Conservation (phyloP, 2,329 filamentous ascomycete species). For the Alternaria burnsii region DNA sequence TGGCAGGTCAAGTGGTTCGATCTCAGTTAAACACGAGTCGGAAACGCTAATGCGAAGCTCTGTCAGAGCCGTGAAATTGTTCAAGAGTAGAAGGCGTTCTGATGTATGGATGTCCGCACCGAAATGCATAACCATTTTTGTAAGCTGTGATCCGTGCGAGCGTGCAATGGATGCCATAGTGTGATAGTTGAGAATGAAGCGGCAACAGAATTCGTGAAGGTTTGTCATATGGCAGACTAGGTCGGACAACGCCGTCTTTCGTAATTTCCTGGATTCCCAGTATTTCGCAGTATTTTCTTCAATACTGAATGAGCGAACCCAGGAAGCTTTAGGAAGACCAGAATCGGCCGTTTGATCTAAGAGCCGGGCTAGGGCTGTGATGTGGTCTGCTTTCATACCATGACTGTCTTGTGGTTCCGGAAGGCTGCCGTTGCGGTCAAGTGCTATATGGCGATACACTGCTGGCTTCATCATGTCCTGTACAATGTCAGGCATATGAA, state of each 20-base stretch:
- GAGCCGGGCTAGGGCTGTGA: neutral
- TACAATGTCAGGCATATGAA: neutral
- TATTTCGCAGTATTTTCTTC: neutral
- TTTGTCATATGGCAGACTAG: neutral
- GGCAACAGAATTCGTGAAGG: neutral
- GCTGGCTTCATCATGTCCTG: constrained; percentile 6
- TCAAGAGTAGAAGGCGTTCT: neutral
- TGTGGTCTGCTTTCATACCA: neutral
- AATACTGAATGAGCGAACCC: constrained; percentile 6
- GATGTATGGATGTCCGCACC: neutral
- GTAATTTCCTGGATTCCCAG: neutral
- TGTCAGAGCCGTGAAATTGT: neutral
- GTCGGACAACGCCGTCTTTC: neutral
- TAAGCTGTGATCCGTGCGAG: neutral
- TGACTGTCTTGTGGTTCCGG: neutral
- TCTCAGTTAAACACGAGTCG: neutral
- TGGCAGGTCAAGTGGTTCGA: neutral
- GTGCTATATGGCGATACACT: neutral
- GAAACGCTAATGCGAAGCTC: neutral
- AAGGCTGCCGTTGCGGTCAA: neutral
- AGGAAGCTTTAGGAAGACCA: neutral
- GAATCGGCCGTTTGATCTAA: neutral
- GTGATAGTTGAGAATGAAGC: neutral
- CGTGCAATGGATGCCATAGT: neutral
- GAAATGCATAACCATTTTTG: neutral